Conservation (phyloP, 352 stramenopile genomes). For the Stramenopiles sp. region DNA sequence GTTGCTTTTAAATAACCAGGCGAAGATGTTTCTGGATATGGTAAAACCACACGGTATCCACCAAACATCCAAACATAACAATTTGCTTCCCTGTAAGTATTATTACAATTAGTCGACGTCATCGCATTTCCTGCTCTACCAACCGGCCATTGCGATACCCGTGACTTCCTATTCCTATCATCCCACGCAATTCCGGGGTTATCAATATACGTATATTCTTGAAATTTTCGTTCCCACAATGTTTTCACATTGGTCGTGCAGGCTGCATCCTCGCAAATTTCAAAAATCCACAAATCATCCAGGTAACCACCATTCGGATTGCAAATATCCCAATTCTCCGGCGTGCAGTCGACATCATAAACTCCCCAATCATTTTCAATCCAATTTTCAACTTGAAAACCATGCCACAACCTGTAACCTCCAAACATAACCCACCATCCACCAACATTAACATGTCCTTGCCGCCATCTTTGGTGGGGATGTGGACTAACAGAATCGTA, state of each 20-base stretch:
- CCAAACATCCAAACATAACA: slow-evolving; percentile 74
- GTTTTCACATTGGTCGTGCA: slow-evolving; percentile 29
- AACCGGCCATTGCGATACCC: slow-evolving; percentile 57
- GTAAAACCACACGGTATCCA: slow-evolving; percentile 79
- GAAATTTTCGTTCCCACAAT: slow-evolving; percentile 42
- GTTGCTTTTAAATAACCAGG: slow-evolving; percentile 33
- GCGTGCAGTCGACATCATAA: slow-evolving; percentile 19
- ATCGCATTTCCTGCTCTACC: slow-evolving; percentile 58
- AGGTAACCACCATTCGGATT: slow-evolving; percentile 71
- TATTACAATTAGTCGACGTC: slow-evolving; percentile 39
- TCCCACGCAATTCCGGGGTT: slow-evolving; percentile 37
- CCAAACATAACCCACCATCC: slow-evolving; percentile 58
- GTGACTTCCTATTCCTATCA: slow-evolving; percentile 40
- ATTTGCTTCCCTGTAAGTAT: no score
- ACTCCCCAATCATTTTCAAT: slow-evolving; percentile 41
- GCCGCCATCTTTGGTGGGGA: slow-evolving; percentile 75
- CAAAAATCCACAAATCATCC: slow-evolving; percentile 64
- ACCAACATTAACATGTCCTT: slow-evolving; percentile 44
- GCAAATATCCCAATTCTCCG: no score
- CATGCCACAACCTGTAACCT: slow-evolving; percentile 80
- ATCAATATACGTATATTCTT: slow-evolving; percentile 36
- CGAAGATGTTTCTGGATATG: slow-evolving; percentile 65
- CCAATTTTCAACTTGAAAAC: slow-evolving; percentile 69
- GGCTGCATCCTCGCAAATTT: slow-evolving; percentile 10
- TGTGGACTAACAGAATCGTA: slow-evolving; percentile 16